A percentile compares a stretch with the other conserved stretches of the same genome.
These are phyloP conservation scores for Hemerocallis citrina DNA, from an alignment of 106 monocot genomes.

Conservation along the genomic window DNA sequence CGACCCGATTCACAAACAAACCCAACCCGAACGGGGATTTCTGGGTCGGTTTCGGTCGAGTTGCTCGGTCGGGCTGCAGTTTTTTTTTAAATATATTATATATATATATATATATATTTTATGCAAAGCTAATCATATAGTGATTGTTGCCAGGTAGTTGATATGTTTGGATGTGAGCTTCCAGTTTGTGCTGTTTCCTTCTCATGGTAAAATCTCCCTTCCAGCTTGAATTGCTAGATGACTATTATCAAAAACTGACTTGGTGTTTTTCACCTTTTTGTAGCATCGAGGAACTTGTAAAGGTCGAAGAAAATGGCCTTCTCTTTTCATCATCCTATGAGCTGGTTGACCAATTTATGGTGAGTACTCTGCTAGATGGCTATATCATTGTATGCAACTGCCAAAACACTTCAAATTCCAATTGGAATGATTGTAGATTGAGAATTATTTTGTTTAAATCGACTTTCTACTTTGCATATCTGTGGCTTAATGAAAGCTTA, in stretches of 20 bases:
- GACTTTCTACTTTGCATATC: too few species aligned
- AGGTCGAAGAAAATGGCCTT: conserved; percentile 69
- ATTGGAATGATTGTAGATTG: neutral
- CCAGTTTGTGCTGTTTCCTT: conserved; percentile 75
- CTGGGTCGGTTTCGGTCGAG: too few species aligned
- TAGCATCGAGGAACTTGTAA: conserved; percentile 76
- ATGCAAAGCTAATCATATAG: neutral
- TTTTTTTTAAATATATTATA: too few species aligned
- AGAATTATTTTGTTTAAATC: neutral
- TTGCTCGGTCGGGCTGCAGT: too few species aligned
- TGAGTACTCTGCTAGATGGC: conserved; percentile 8
- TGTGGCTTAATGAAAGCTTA: too few species aligned
- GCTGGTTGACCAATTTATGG: conserved; percentile 80
- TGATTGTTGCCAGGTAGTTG: conserved; percentile 51
- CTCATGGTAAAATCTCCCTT: conserved; percentile 44
- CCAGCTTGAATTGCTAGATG: too few species aligned
- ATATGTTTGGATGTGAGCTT: conserved; percentile 84
- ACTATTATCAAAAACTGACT: too few species aligned
- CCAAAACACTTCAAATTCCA: too few species aligned
- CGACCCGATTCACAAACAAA: too few species aligned
- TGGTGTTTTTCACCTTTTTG: neutral
- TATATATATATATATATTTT: neutral
- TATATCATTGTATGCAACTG: too few species aligned
- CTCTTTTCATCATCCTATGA: conserved; percentile 76
- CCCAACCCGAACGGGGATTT: too few species aligned